These are phyloP conservation scores for Anisodus tanguticus DNA, from an alignment of 257 asterid species.

Conservation along the genomic window DNA sequence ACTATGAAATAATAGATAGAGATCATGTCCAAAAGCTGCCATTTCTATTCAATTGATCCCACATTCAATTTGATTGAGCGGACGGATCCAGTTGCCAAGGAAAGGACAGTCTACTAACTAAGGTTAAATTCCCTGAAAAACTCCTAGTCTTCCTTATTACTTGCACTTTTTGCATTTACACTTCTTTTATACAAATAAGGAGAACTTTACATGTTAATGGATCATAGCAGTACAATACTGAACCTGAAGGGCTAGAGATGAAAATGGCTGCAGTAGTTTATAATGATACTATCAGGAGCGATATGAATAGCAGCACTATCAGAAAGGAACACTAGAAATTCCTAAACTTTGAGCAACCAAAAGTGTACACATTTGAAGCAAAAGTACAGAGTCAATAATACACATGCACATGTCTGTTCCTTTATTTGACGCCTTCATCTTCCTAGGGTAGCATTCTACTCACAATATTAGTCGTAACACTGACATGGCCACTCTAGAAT, in stretches of 20 bases:
- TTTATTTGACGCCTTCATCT: background rate
- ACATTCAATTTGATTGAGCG: conserved; percentile 6
- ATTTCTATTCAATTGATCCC: background rate
- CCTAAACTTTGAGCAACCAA: background rate
- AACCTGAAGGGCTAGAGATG: background rate
- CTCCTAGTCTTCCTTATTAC: background rate
- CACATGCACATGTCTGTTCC: background rate
- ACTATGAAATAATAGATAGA: background rate
- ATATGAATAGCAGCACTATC: background rate
- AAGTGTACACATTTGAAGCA: conserved; percentile 5
- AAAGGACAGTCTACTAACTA: conserved; percentile 13
- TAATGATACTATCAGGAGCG: background rate
- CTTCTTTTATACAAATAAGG: conserved; percentile 3
- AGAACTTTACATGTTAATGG: background rate
- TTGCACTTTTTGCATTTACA: background rate
- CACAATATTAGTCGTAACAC: background rate
- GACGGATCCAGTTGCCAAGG: conserved; percentile 10
- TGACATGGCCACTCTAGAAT: conserved; percentile 21
- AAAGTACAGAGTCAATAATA: background rate
- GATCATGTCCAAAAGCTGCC: background rate
- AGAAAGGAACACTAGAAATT: background rate
- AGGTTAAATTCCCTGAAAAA: background rate
- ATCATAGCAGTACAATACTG: background rate
- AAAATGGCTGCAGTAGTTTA: conserved; percentile 12
- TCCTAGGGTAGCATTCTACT: background rate